phyloP scores from a whole-genome alignment of 1,139 yeast genomes.

The Pichia norvegensis region DNA sequence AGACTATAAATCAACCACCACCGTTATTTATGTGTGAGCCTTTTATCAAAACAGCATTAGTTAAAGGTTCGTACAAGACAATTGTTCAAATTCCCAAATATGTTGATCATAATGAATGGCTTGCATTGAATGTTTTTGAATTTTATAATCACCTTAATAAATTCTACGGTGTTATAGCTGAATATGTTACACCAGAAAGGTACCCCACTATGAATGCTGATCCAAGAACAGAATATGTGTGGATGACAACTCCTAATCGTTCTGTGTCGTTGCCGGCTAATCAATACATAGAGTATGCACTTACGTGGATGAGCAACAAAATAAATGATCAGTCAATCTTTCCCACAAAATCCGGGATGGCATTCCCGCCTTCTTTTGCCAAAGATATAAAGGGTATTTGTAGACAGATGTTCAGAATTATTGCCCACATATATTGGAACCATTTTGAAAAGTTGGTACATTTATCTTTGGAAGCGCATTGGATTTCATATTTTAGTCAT shows the following conservation, averaged over 20 bases:
- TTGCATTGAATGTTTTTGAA: slow-evolving; percentile 87
- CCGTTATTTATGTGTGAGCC: slow-evolving; percentile 87
- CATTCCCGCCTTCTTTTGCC: slow-evolving; percentile 81
- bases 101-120: slow-evolving; percentile 93
- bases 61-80: slow-evolving; percentile 95
- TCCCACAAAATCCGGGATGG: slow-evolving; percentile 90
- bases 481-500: slow-evolving; percentile 98
- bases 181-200: slow-evolving; percentile 80
- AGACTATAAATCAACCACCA: slow-evolving; percentile 24
- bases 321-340: slow-evolving; percentile 82
- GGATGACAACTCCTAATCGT: slow-evolving; percentile 78
- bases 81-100: slow-evolving; percentile 92
- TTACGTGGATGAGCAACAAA: slow-evolving; percentile 84
- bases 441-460: slow-evolving; percentile 91
- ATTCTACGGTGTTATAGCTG: slow-evolving; percentile 81
- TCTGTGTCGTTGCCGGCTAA: slow-evolving; percentile 84
- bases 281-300: slow-evolving; percentile 85
- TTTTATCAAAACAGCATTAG: slow-evolving; percentile 86
- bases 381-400: slow-evolving; percentile 80
- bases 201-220: slow-evolving; percentile 97
- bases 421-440: slow-evolving; percentile 90
- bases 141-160: slow-evolving; percentile 78
- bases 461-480: slow-evolving; percentile 88
- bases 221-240: slow-evolving; percentile 79
- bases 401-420: slow-evolving; percentile 90